Evolutionary conservation across 2,329 filamentous ascomycete species (phyloP).

Genomic region (Rutstroemia sp.): DNA sequence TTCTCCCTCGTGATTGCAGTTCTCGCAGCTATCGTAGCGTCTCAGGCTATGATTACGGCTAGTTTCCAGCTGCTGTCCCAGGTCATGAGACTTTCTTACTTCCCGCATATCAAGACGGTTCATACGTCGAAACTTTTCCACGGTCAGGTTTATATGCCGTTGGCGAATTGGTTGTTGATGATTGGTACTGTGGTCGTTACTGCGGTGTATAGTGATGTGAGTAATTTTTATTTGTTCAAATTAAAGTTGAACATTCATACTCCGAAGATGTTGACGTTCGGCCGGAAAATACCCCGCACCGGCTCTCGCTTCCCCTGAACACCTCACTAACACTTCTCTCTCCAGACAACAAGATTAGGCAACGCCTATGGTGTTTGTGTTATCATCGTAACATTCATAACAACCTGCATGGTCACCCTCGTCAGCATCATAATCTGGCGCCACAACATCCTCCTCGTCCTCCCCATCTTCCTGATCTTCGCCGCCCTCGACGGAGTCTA

Average conservation of each 20-base stretch:
- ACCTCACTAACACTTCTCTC: too few species aligned
- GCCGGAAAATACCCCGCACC: too few species aligned
- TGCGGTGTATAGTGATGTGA: constrained; percentile 62
- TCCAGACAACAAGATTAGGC: constrained; percentile 56
- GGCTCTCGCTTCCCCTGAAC: too few species aligned
- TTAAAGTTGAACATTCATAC: background rate
- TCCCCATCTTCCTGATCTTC: constrained; percentile 55
- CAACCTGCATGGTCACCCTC: constrained; percentile 65
- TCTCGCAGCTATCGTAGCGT: constrained; percentile 65
- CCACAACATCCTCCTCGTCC: constrained; percentile 50
- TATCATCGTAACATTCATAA: constrained; percentile 72
- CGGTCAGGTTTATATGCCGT: constrained; percentile 69
- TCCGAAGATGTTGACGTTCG: too few species aligned
- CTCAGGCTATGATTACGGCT: constrained; percentile 71
- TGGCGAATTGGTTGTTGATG: constrained; percentile 73
- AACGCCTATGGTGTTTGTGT: constrained; percentile 75
- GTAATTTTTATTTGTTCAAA: constrained; percentile 14
- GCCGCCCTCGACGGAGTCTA: constrained; percentile 62
- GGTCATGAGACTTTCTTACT: constrained; percentile 62
- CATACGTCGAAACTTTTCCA: constrained; percentile 65
- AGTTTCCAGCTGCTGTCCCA: constrained; percentile 63
- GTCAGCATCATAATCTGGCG: constrained; percentile 69
- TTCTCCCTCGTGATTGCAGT: constrained; percentile 62
- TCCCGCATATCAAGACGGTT: constrained; percentile 66
- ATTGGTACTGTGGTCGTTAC: constrained; percentile 68